phyloP scores from a whole-genome alignment of 1,284 basidiomycete species.

The Mycena sp. region DNA sequence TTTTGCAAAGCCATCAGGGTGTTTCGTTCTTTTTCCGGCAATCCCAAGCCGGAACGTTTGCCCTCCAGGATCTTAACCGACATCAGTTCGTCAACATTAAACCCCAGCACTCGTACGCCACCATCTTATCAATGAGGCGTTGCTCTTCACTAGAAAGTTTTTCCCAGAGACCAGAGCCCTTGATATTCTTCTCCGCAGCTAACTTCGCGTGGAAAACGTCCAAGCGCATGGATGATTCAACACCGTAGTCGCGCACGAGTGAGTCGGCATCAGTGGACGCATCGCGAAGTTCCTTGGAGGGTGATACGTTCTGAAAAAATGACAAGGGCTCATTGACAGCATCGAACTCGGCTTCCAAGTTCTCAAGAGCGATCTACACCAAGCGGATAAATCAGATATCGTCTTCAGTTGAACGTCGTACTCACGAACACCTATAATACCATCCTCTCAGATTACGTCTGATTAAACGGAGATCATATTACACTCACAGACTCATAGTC shows the following conservation, averaged over 20 bases:
- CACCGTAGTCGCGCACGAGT: constrained; percentile 70
- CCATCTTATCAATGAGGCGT: constrained; percentile 79
- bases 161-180: constrained; percentile 62
- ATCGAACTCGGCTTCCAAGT: constrained; percentile 65
- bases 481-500: constrained; percentile 64
- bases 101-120: constrained; percentile 28
- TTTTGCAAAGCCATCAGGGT: constrained; percentile 70
- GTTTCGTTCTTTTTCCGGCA: constrained; percentile 69
- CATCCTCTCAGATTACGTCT: neutral
- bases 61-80: constrained; percentile 68
- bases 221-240: constrained; percentile 79
- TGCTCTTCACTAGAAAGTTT: constrained; percentile 72
- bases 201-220: constrained; percentile 80
- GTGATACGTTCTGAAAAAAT: constrained; percentile 85
- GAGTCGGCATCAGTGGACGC: constrained; percentile 78
- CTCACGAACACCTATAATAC: constrained; percentile 68
- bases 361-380: constrained; percentile 61
- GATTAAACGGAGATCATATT: neutral
- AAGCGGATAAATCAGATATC: constrained; percentile 16
- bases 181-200: constrained; percentile 74
- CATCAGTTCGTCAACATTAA: neutral
- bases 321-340: constrained; percentile 63
- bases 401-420: constrained; percentile 26
- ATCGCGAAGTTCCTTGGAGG: constrained; percentile 75
- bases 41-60: constrained; percentile 76